Conservation (phyloP, 164 flowering plant species). For the Santalum album region DNA sequence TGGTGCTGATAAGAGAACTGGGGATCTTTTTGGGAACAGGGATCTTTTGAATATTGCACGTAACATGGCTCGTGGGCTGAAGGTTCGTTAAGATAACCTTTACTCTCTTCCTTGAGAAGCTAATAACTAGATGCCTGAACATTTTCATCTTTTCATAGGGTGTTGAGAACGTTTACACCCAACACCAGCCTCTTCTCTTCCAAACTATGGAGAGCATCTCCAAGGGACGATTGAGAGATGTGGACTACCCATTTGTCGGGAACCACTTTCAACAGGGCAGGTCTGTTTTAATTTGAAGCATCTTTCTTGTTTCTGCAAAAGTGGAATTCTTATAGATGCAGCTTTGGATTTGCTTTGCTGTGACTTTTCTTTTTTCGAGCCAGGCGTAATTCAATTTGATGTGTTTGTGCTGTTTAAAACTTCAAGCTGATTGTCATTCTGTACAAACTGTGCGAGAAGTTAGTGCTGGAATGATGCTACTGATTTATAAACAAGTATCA, state of each 20-base stretch:
- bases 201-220: constrained; percentile 91
- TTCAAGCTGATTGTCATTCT: neutral
- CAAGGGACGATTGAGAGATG: constrained; percentile 85
- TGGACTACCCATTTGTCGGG: constrained; percentile 87
- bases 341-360: neutral
- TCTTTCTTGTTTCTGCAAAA: neutral
- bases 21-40: constrained; percentile 89
- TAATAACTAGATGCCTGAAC: constrained; percentile 4
- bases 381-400: neutral
- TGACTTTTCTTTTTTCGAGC: neutral
- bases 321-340: neutral
- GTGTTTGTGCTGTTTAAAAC: neutral
- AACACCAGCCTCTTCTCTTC: constrained; percentile 90
- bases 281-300: constrained; percentile 26
- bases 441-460: neutral
- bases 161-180: constrained; percentile 96
- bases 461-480: neutral
- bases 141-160: constrained; percentile 42
- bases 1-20: constrained; percentile 83
- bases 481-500: too few relatives aligned
- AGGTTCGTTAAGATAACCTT: constrained; percentile 39
- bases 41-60: constrained; percentile 91
- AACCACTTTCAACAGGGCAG: constrained; percentile 94
- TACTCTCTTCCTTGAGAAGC: constrained; percentile 1
- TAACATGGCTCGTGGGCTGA: constrained; percentile 97